Percentiles rank a stretch among this genome's conserved stretches.
phyloP scores from a whole-genome alignment of 2,329 filamentous ascomycete genomes.

The Colletotrichum abscissum region DNA sequence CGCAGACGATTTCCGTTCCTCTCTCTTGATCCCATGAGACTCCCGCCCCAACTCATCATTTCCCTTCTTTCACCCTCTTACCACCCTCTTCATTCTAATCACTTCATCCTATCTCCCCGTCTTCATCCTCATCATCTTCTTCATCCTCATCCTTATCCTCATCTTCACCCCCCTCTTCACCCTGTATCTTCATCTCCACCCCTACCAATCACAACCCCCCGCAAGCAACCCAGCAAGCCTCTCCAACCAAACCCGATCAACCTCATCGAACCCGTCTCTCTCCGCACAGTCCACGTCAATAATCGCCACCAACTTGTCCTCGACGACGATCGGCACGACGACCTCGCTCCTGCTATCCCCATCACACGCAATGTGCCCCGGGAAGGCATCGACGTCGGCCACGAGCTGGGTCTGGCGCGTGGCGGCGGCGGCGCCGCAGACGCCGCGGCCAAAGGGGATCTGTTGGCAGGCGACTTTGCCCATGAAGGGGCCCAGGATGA shows the following conservation, averaged over 20 bases:
- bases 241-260: slow-evolving; percentile 75
- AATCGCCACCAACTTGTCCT: slow-evolving; percentile 71
- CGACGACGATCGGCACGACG: slow-evolving; percentile 76
- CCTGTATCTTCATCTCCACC: not conserved
- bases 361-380: slow-evolving; percentile 87
- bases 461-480: slow-evolving; percentile 84
- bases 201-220: slow-evolving; percentile 73
- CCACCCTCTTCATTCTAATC: too few relatives aligned
- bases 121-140: not conserved
- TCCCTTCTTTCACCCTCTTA: too few relatives aligned
- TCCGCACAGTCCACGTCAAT: slow-evolving; percentile 84
- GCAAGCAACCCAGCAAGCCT: slow-evolving; percentile 70
- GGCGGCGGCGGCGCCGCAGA: slow-evolving; percentile 78
- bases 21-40: too few relatives aligned
- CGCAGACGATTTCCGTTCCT: too few relatives aligned
- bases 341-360: slow-evolving; percentile 81
- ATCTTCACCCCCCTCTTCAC: not conserved
- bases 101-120: too few relatives aligned
- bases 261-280: slow-evolving; percentile 73
- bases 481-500: slow-evolving; percentile 84
- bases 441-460: slow-evolving; percentile 78
- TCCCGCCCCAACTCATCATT: too few relatives aligned
- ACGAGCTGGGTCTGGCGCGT: slow-evolving; percentile 72
- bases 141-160: not conserved
- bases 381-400: slow-evolving; percentile 77